Evolutionary conservation across 1,139 yeast genomes (phyloP).

Genomic region (Hansenula lynferdii): DNA sequence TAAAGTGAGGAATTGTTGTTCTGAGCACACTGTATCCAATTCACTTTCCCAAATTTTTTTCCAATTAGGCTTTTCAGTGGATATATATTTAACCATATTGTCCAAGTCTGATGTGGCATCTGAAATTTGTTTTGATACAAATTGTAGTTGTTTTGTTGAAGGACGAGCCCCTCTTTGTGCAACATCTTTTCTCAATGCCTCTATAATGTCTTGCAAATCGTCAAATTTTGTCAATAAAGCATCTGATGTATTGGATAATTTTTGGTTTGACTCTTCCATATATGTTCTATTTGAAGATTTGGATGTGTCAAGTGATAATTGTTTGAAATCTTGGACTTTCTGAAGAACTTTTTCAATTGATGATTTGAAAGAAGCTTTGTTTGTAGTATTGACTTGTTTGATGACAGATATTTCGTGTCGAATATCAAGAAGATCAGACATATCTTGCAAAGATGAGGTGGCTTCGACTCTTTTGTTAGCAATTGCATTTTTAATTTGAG

Average conservation of each 20-base stretch:
- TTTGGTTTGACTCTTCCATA: slow-evolving; percentile 72
- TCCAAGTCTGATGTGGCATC: slow-evolving; percentile 50
- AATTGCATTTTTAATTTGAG: too few relatives aligned
- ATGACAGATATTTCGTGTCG: slow-evolving; percentile 58
- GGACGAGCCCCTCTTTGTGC: slow-evolving; percentile 90
- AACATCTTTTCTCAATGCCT: slow-evolving; percentile 85
- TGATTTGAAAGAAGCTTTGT: slow-evolving; percentile 37
- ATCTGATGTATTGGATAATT: slow-evolving; percentile 76
- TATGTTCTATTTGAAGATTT: slow-evolving; percentile 52
- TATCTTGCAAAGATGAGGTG: slow-evolving; percentile 6
- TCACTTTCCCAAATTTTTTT: slow-evolving; percentile 91
- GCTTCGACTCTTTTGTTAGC: slow-evolving; percentile 1
- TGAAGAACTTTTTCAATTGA: slow-evolving; percentile 41
- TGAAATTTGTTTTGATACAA: slow-evolving; percentile 59
- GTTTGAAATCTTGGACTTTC: slow-evolving; percentile 46
- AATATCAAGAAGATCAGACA: slow-evolving; percentile 32
- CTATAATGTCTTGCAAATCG: slow-evolving; percentile 88
- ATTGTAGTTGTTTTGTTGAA: slow-evolving; percentile 66
- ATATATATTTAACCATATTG: slow-evolving; percentile 56
- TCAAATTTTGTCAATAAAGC: slow-evolving; percentile 73
- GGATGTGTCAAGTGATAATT: slow-evolving; percentile 27
- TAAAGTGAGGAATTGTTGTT: slow-evolving; percentile 84
- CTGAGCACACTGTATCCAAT: slow-evolving; percentile 85
- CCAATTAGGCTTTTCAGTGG: slow-evolving; percentile 78
- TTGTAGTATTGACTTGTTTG: slow-evolving; percentile 51